phyloP scores from a whole-genome alignment of 2,329 filamentous ascomycete genomes.

The Pestalotiopsis sp. region DNA sequence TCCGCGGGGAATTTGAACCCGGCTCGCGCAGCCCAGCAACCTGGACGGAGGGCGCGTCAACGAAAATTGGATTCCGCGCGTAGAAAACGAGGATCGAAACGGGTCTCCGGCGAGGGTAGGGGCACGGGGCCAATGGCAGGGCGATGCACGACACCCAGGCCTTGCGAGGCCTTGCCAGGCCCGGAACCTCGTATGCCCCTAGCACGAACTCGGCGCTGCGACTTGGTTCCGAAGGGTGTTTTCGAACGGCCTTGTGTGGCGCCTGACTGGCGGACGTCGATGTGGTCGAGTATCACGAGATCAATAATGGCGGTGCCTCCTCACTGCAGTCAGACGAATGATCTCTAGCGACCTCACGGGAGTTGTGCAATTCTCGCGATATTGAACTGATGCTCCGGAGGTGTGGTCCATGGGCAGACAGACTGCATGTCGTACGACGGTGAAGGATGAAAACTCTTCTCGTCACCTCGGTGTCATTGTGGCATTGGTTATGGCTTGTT shows the following conservation, averaged over 20 bases:
- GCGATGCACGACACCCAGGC: background rate
- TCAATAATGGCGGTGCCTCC: background rate
- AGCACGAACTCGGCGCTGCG: slow-evolving; percentile 1
- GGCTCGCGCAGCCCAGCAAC: background rate
- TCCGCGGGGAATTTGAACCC: slow-evolving; percentile 4
- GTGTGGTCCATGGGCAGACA: background rate
- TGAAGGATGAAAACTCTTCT: no score
- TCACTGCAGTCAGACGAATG: background rate
- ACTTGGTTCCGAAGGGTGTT: background rate
- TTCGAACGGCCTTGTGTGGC: background rate
- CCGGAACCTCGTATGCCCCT: slow-evolving; percentile 6
- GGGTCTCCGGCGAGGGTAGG: background rate
- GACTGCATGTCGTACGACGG: background rate
- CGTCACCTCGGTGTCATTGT: background rate
- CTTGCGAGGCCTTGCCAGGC: background rate
- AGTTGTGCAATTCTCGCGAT: background rate
- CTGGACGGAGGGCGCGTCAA: slow-evolving; percentile 1
- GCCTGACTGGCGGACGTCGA: background rate
- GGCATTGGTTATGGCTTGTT: background rate
- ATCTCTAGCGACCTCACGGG: background rate
- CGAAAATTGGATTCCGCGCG: slow-evolving; percentile 7
- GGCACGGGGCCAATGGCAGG: background rate
- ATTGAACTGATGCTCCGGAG: background rate
- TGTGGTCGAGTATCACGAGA: background rate
- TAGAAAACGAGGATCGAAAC: background rate